Conservation (phyloP, 768 basidiomycete species). For the Russula sp. region DNA sequence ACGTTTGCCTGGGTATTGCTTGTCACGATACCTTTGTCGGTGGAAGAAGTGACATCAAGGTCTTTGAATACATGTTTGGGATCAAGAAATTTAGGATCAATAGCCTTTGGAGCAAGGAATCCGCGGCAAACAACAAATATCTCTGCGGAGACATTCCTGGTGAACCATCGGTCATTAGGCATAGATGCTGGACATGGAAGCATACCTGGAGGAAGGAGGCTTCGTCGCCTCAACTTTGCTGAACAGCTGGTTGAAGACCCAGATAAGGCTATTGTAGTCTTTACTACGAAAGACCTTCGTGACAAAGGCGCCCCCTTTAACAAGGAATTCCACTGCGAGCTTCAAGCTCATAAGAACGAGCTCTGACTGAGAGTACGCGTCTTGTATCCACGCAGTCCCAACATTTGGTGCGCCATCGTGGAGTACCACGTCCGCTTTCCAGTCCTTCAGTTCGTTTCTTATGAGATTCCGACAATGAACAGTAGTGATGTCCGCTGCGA, state of each 20-base stretch:
- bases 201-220: conserved; percentile 91
- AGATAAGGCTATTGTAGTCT: conserved; percentile 97
- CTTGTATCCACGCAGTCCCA: conserved; percentile 98
- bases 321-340: conserved; percentile 90
- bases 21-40: conserved; percentile 48
- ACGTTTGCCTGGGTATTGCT: conserved; percentile 82
- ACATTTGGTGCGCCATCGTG: conserved; percentile 99
- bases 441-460: conserved; percentile 87
- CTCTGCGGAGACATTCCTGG: conserved; percentile 96
- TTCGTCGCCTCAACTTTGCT: conserved; percentile 97
- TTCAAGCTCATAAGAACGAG: conserved; percentile 93
- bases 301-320: conserved; percentile 90
- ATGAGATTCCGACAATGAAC: conserved; percentile 82
- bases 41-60: conserved; percentile 44
- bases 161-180: neutral
- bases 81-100: conserved; percentile 97
- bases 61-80: conserved; percentile 98
- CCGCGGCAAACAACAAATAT: conserved; percentile 98
- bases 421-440: conserved; percentile 97
- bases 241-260: conserved; percentile 98
- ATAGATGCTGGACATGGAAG: conserved; percentile 14
- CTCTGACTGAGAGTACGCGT: conserved; percentile 95
- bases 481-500: conserved; percentile 93
- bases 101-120: conserved; percentile 89
- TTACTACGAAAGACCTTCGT: conserved; percentile 98